Base-by-base conservation (phyloP, 2,329 filamentous ascomycete species). In the Alternaria ethzedia region DNA sequence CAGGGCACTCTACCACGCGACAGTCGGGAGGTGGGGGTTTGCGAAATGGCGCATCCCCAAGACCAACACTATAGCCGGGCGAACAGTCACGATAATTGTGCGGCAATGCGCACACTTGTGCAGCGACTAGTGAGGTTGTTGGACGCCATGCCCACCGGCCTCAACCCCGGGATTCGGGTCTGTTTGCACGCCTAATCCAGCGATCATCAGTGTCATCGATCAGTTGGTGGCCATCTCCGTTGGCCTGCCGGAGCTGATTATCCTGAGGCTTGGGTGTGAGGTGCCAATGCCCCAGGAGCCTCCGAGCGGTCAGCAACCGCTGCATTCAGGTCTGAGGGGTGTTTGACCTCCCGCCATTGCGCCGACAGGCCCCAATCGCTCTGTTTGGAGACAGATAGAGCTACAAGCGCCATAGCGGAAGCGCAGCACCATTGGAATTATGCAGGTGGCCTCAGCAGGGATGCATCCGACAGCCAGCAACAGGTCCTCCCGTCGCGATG, bases 371-470 rank as follows among this genome's bases (percentile, higher is more conserved):
- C 45, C 60, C 54, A 56, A 60, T 44, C 32, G 46, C 54, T 30
- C 21, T 59, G 44, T 58, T 52, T 30, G 51, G 55, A 57, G 43
- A 64, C 43, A 55, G 63, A 64, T 26, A 57, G 60, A 59, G 57
- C 59, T 51, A 61, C 54, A 62, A 51, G 56, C 63, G 62, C 60
- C 52, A 57, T 59, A 52, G 59, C 59, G 60, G 55, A 54, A 41
- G 59, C 55, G 54, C 36, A 67, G 36, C 57, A 58, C 43, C 32
- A 55, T 43, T 55, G 36, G 60, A 25, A 52, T 43, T 59, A 67
- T 69, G 64, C 64, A 66, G 36, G 58, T 56, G 28, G 64, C 57
- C 61, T 57, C 57, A 55, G 64, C 57, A 55, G 64, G 62, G 57
- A 46, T 58, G 43, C 23, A 36, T 32, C 50, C 17, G 49, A 50